Evolutionary conservation across 305 asterid species (phyloP).

Genomic region (Solanum chacoense): DNA sequence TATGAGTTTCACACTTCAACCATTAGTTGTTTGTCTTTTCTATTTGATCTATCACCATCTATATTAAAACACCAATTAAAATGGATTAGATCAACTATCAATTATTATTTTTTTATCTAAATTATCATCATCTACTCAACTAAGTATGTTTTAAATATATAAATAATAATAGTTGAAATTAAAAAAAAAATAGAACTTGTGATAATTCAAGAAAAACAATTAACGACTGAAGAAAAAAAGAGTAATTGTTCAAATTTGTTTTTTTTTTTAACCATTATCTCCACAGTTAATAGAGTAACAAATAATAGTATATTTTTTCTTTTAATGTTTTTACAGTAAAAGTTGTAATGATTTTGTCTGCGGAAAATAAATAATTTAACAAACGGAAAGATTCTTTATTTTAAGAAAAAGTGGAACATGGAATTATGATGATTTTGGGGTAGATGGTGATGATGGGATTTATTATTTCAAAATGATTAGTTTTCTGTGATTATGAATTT

Average conservation of each 20-base stretch:
- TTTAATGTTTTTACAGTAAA: conserved; percentile 15
- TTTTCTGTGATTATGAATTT: conserved; percentile 35
- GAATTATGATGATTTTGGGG: conserved; percentile 4
- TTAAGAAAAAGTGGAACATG: not conserved
- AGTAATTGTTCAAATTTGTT: not conserved
- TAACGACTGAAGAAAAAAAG: not conserved
- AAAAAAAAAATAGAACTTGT: not conserved
- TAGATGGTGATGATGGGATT: conserved; percentile 49
- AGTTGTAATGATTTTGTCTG: conserved; percentile 41
- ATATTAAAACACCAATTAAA: too few relatives aligned
- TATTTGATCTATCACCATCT: too few relatives aligned
- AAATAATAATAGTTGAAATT: too few relatives aligned
- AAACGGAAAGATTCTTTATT: not conserved
- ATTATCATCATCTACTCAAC: not conserved
- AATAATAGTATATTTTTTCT: not conserved
- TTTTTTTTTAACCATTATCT: not conserved
- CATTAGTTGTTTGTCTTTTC: too few relatives aligned
- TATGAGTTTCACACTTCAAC: too few relatives aligned
- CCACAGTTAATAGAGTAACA: not conserved
- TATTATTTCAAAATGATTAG: conserved; percentile 80
- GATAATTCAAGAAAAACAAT: not conserved
- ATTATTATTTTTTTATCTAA: too few relatives aligned
- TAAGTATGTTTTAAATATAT: too few relatives aligned
- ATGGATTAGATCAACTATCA: not conserved
- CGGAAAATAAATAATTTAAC: not conserved